phyloP scores from a whole-genome alignment of 306 rosid species.

The Crataegus laevigata region DNA sequence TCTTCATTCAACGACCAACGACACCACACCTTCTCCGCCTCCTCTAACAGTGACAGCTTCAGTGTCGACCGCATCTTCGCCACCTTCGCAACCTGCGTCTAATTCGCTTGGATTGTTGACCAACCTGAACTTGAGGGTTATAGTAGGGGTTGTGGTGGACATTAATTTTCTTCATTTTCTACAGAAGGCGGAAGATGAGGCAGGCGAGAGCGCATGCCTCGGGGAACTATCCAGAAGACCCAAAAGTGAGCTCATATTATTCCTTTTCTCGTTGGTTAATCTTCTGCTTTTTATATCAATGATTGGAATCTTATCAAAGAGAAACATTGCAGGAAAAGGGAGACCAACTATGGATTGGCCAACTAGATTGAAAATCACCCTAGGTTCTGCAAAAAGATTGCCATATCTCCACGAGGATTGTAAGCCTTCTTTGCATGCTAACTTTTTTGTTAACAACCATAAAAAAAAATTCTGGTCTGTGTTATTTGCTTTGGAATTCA shows the following conservation, averaged over 20 bases:
- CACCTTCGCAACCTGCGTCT: not conserved
- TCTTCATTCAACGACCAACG: not conserved
- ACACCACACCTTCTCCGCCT: slow-evolving; percentile 14
- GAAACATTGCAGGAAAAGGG: slow-evolving; percentile 23
- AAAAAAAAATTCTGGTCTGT: not conserved
- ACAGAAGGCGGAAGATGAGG: slow-evolving; percentile 18
- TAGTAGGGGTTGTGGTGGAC: slow-evolving; percentile 19
- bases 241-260: slow-evolving; percentile 9
- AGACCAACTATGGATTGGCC: slow-evolving; percentile 29
- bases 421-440: slow-evolving; percentile 2
- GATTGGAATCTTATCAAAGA: not conserved
- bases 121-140: not conserved
- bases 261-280: not conserved
- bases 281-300: not conserved
- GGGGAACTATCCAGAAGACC: not conserved
- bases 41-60: not conserved
- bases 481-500: not conserved
- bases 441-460: not conserved
- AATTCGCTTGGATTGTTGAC: not conserved
- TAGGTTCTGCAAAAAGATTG: slow-evolving; percentile 39
- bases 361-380: slow-evolving; percentile 29
- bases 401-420: slow-evolving; percentile 42
- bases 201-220: not conserved
- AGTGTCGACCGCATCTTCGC: not conserved
- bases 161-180: slow-evolving; percentile 13